Conservation (phyloP, 306 rosid species). For the Prosopis cineraria region DNA sequence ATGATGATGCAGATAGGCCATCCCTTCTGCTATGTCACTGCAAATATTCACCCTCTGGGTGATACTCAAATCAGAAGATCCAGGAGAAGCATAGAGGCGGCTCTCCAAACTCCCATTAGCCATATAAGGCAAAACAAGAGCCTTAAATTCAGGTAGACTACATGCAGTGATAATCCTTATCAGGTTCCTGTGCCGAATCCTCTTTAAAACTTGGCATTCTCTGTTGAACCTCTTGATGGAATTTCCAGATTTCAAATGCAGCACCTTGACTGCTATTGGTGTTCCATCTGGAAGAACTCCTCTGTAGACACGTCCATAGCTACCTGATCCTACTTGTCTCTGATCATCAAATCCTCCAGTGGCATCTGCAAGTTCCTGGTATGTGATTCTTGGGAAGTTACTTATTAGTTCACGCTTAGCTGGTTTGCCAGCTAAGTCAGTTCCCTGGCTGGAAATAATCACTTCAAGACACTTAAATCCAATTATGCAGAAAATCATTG, state of each 20-base stretch:
- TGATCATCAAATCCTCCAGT: slow-evolving; percentile 62
- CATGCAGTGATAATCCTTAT: slow-evolving; percentile 79
- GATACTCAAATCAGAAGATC: slow-evolving; percentile 60
- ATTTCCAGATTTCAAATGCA: slow-evolving; percentile 62
- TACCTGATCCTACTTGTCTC: slow-evolving; percentile 60
- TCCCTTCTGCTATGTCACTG: slow-evolving; percentile 79
- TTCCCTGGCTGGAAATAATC: slow-evolving; percentile 39
- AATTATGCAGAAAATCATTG: slow-evolving; percentile 51
- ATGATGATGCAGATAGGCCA: slow-evolving; percentile 82
- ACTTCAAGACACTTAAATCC: slow-evolving; percentile 43
- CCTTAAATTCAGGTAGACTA: slow-evolving; percentile 75
- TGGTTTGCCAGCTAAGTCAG: slow-evolving; percentile 30
- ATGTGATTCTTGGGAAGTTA: slow-evolving; percentile 67
- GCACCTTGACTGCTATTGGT: slow-evolving; percentile 61
- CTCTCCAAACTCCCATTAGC: slow-evolving; percentile 75
- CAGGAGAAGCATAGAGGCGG: slow-evolving; percentile 53
- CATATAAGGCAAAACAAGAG: slow-evolving; percentile 75
- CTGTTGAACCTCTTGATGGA: slow-evolving; percentile 64
- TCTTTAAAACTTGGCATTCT: slow-evolving; percentile 73
- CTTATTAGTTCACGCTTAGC: slow-evolving; percentile 45
- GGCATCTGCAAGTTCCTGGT: slow-evolving; percentile 66
- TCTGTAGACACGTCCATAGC: slow-evolving; percentile 63
- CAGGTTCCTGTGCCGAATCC: slow-evolving; percentile 74
- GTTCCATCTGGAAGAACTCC: slow-evolving; percentile 65
- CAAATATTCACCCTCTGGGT: slow-evolving; percentile 70